These are phyloP conservation scores for Clausena lansium DNA, from an alignment of 345 rosid species.

Conservation along the genomic window DNA sequence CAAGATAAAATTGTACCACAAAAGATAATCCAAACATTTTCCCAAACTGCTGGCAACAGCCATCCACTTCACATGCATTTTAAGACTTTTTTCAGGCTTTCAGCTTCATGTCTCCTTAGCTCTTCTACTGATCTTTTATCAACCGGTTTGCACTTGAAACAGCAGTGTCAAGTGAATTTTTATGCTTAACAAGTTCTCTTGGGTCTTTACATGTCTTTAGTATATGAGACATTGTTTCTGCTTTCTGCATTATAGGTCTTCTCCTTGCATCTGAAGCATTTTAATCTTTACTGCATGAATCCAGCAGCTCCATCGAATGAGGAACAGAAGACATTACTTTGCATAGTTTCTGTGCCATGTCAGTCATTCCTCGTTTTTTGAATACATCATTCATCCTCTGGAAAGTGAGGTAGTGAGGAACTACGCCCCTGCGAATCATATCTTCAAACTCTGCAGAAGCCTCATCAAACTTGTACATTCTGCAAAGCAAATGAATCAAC, in stretches of 20 bases:
- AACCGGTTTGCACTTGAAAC: conserved; percentile 26
- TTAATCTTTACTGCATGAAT: conserved; percentile 32
- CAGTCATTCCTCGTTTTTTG: conserved; percentile 51
- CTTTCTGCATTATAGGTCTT: conserved; percentile 56
- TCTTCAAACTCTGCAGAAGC: conserved; percentile 70
- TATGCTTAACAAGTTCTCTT: conserved; percentile 46
- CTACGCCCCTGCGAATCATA: conserved; percentile 60
- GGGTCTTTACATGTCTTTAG: conserved; percentile 68
- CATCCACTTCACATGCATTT: background rate
- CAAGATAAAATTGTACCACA: background rate
- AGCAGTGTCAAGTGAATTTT: conserved; percentile 33
- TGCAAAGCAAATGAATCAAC: conserved; percentile 66
- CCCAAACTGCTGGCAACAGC: background rate
- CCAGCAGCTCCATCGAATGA: conserved; percentile 60
- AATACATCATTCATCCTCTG: conserved; percentile 60
- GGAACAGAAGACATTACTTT: conserved; percentile 62
- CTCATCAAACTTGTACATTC: conserved; percentile 63
- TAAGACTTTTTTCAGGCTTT: background rate
- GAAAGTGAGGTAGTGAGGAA: conserved; percentile 75
- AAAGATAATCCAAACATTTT: background rate
- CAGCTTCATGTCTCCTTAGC: conserved; percentile 5
- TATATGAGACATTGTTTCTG: conserved; percentile 76
- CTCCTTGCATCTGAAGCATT: conserved; percentile 47
- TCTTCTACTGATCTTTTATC: conserved; percentile 28
- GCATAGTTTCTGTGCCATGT: conserved; percentile 49